These are phyloP conservation scores for Ophiocordyceps polyrhachis-furcata DNA, from an alignment of 2,329 filamentous ascomycete species.

Conservation along the genomic window DNA sequence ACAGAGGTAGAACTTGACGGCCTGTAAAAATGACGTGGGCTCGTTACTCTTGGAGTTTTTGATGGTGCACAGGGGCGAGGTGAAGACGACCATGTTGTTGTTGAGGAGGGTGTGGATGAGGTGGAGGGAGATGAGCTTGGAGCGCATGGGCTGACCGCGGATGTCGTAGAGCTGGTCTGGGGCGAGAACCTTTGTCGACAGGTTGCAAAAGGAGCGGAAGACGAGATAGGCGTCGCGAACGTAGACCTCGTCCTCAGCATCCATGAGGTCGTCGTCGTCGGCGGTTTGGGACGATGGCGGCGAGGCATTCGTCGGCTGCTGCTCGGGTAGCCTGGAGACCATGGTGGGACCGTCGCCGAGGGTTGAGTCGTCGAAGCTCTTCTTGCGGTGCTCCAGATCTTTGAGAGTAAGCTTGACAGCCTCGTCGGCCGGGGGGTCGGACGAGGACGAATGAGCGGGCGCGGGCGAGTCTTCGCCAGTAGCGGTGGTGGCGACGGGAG, in stretches of 20 bases:
- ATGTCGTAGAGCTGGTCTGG: constrained; percentile 86
- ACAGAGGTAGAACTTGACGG: constrained; percentile 92
- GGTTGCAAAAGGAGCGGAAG: constrained; percentile 91
- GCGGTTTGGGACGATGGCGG: constrained; percentile 28
- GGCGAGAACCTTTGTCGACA: constrained; percentile 80
- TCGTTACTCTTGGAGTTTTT: constrained; percentile 78
- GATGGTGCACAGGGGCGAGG: constrained; percentile 80
- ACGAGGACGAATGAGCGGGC: constrained; percentile 10
- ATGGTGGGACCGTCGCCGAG: constrained; percentile 49
- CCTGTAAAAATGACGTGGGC: constrained; percentile 78
- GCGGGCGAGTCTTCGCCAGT: constrained; percentile 18
- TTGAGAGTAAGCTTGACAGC: constrained; percentile 44
- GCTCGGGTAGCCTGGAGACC: constrained; percentile 40
- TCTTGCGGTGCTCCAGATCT: constrained; percentile 48
- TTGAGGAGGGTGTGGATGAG: constrained; percentile 89
- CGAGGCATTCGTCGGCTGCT: constrained; percentile 19
- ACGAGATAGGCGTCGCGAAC: constrained; percentile 94
- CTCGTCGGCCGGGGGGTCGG: constrained; percentile 14
- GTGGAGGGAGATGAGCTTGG: constrained; percentile 86
- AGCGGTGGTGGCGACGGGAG: constrained; percentile 15
- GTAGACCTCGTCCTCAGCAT: constrained; percentile 82
- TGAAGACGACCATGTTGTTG: constrained; percentile 83
- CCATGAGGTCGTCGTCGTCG: constrained; percentile 40
- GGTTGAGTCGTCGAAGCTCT: constrained; percentile 50
- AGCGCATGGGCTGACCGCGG: constrained; percentile 89